phyloP scores from a whole-genome alignment of 2,329 filamentous ascomycete species.

The Penicillium griseofulvum region DNA sequence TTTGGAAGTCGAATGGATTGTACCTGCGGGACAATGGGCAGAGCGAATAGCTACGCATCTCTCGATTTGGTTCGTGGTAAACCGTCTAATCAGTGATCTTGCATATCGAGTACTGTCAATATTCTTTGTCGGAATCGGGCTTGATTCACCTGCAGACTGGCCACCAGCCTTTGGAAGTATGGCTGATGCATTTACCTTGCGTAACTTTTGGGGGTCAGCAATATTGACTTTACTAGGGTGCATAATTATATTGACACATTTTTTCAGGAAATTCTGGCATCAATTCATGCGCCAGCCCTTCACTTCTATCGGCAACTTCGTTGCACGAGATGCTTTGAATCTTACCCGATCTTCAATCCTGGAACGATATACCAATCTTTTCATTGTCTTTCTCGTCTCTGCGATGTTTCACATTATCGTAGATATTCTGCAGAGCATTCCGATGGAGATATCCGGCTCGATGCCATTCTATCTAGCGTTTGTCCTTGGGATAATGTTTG shows the following conservation, averaged over 20 bases:
- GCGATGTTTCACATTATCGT: conserved; percentile 6
- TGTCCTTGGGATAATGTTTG: conserved; percentile 4
- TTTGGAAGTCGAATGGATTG: conserved; percentile 1
- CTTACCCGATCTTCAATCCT: neutral
- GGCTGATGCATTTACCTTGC: conserved; percentile 21
- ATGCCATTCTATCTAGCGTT: conserved; percentile 9
- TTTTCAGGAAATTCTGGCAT: conserved; percentile 11
- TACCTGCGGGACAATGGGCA: conserved; percentile 8
- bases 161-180: conserved; percentile 25
- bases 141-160: conserved; percentile 18
- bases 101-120: conserved; percentile 19
- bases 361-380: conserved; percentile 7
- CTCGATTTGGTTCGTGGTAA: conserved; percentile 15
- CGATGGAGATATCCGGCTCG: neutral
- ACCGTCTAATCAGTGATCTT: conserved; percentile 15
- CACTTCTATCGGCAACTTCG: conserved; percentile 3
- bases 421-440: conserved; percentile 5
- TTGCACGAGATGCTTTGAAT: neutral
- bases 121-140: conserved; percentile 11
- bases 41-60: conserved; percentile 9
- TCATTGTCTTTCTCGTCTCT: conserved; percentile 6
- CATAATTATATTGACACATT: neutral
- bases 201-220: conserved; percentile 20
- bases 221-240: neutral
- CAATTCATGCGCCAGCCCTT: conserved; percentile 11